Evolutionary conservation across 768 basidiomycete species (phyloP).

Genomic region (Suillus americanus): DNA sequence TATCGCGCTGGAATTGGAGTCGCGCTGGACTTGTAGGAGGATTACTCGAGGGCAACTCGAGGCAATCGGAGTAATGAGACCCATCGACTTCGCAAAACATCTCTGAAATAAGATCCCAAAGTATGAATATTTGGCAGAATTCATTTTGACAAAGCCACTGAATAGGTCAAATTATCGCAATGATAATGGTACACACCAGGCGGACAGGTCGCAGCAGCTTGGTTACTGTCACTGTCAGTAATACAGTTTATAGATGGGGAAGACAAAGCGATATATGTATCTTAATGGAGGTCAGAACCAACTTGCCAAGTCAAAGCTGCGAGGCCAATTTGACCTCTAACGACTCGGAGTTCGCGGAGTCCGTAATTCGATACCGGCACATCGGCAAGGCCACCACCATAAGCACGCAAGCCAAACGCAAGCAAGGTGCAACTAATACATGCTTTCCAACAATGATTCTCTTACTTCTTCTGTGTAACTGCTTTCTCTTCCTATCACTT

Average conservation of each 20-base stretch:
- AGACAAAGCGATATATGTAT: not conserved
- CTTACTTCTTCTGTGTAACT: conserved; percentile 18
- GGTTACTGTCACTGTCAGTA: not conserved
- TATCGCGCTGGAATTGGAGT: not conserved
- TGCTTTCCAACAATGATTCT: conserved; percentile 17
- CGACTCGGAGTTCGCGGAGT: conserved; percentile 4
- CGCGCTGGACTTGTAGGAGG: not conserved
- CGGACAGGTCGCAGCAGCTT: not conserved
- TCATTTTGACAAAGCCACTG: not conserved
- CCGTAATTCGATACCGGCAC: not conserved
- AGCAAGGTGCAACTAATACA: not conserved
- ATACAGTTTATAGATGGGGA: not conserved
- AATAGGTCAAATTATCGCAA: not conserved
- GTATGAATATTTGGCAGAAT: not conserved
- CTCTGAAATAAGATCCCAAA: not conserved
- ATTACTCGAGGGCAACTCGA: not conserved
- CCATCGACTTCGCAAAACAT: not conserved
- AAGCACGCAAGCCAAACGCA: not conserved
- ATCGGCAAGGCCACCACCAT: conserved; percentile 17
- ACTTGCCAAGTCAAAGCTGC: not conserved
- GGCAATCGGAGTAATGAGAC: not conserved
- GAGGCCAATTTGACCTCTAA: not conserved
- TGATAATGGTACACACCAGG: not conserved
- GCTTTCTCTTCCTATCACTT: conserved; percentile 29
- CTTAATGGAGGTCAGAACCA: not conserved